Base-by-base conservation (phyloP, 441 rosid genomes). In the Aquilaria agallochum region DNA sequence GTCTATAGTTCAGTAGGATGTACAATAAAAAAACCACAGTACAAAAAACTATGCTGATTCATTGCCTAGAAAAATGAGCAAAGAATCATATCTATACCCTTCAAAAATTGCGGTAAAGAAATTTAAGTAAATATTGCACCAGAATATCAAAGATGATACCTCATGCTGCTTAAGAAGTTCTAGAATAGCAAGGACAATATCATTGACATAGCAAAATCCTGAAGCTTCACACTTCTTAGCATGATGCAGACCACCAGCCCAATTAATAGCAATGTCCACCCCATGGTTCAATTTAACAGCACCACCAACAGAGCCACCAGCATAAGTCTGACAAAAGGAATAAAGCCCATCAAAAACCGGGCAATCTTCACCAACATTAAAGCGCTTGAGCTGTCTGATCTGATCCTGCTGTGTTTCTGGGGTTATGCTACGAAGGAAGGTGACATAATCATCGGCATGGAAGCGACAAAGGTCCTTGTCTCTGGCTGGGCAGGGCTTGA, bases 211-310 rank as follows among this genome's bases (percentile, higher is more conserved):
- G 73, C 91, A 87, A 67, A 87, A 87, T 30, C 95, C 95, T 14
- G 95, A 87, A 55, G 95, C 95, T 62, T 85, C 91, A 50, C 91
- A 80, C 74, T 88, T 88, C 78, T 88, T 88, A 31, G 95, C 95
- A 68, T 88, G 95, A 69, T 88, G 95, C 64, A 88, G 80, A 30
- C 95, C 95, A 58, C 95, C 95, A 27, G 91, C 88, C 95, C 95
- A 88, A 57, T 88, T 88, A 59, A 88, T 74, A 44, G 95, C 95
- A 64, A 88, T 85, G 72, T 85, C 95, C 4, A 68, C 68, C 49
- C 73, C 75, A 45, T 81, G 85, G 55, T 81, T 81, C 60, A 81
- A 71, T 65, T 81, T 81, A 33, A 81, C 83, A 50, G 85, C 80
- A 33, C 85, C 85, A 47, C 83, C 83, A 62, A 81, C 76, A 13